These are phyloP conservation scores for Astrothelium macrocarpum DNA, from an alignment of 495 filamentous ascomycete species.

Conservation along the genomic window DNA sequence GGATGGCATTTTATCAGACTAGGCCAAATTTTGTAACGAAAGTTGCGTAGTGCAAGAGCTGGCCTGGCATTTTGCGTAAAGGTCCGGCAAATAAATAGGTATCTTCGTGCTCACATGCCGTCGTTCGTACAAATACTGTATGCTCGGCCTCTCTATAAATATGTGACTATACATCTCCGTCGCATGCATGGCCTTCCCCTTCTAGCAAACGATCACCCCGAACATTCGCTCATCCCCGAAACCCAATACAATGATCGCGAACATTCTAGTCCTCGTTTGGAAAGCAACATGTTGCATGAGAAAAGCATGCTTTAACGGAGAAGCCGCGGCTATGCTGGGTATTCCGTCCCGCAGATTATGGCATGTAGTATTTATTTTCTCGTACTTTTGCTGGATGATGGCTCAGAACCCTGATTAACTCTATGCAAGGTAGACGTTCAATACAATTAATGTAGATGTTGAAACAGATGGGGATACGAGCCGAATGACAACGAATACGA, in stretches of 20 bases:
- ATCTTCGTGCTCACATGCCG: slow-evolving; percentile 44
- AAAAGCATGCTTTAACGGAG: slow-evolving; percentile 54
- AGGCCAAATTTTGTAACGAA: slow-evolving; percentile 35
- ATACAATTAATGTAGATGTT: slow-evolving; percentile 49
- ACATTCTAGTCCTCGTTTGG: slow-evolving; percentile 30
- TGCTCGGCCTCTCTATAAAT: slow-evolving; percentile 39
- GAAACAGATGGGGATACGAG: slow-evolving; percentile 50
- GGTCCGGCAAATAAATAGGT: slow-evolving; percentile 50
- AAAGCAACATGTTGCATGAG: slow-evolving; percentile 47
- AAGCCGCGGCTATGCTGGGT: slow-evolving; percentile 30
- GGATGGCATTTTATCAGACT: too few relatives aligned
- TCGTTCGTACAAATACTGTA: slow-evolving; percentile 49
- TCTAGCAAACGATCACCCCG: slow-evolving; percentile 50
- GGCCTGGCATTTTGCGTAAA: slow-evolving; percentile 49
- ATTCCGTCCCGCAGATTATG: slow-evolving; percentile 43
- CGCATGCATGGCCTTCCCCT: slow-evolving; percentile 45
- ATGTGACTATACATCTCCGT: slow-evolving; percentile 50
- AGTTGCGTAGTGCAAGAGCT: slow-evolving; percentile 46
- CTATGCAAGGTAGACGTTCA: slow-evolving; percentile 48
- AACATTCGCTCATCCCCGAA: slow-evolving; percentile 51
- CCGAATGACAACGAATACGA: slow-evolving; percentile 52
- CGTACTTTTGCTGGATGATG: slow-evolving; percentile 24
- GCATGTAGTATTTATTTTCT: neutral
- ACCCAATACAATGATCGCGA: slow-evolving; percentile 42
- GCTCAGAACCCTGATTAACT: slow-evolving; percentile 36